Evolutionary conservation across 2,329 filamentous ascomycete genomes (phyloP).

Genomic region (Zopfia rhizophila): DNA sequence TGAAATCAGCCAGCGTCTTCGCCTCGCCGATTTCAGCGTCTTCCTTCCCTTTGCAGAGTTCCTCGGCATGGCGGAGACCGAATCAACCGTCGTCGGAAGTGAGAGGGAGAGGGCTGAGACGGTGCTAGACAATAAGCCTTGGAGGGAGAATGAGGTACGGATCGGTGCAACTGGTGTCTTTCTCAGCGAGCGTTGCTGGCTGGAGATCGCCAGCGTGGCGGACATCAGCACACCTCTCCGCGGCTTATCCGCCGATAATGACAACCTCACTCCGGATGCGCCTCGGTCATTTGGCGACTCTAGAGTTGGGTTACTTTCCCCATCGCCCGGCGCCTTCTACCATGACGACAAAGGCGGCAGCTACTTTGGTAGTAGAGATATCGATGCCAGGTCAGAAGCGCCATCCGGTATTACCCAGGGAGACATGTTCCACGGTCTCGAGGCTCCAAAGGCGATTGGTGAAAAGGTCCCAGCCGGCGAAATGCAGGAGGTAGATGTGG

Average conservation of each 20-base stretch:
- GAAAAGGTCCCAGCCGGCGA: conserved; percentile 94
- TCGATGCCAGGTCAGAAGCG: conserved; percentile 89
- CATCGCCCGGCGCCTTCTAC: conserved; percentile 69
- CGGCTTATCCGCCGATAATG: conserved; percentile 56
- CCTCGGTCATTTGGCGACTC: conserved; percentile 67
- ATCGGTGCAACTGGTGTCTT: conserved; percentile 95
- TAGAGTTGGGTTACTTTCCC: conserved; percentile 66
- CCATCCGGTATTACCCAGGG: conserved; percentile 92
- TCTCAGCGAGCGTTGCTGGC: conserved; percentile 94
- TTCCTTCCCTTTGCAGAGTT: conserved; percentile 98
- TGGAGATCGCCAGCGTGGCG: conserved; percentile 81
- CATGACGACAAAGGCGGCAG: conserved; percentile 80
- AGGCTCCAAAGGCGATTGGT: conserved; percentile 92
- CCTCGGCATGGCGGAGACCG: conserved; percentile 84
- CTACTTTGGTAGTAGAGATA: conserved; percentile 83
- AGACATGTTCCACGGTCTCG: conserved; percentile 98
- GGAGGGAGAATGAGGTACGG: conserved; percentile 90
- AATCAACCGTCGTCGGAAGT: conserved; percentile 87
- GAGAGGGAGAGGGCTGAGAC: conserved; percentile 92
- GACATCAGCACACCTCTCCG: conserved; percentile 64
- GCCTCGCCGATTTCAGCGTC: conserved; percentile 93
- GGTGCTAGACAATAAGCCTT: conserved; percentile 90
- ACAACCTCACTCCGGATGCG: conserved; percentile 65
- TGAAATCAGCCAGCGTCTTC: conserved; percentile 92
- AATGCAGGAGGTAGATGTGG: conserved; percentile 89